Evolutionary conservation across 306 rosid species (phyloP), one percentile per base, ranked within the genome.

Genomic region (Inga oerstediana): DNA sequence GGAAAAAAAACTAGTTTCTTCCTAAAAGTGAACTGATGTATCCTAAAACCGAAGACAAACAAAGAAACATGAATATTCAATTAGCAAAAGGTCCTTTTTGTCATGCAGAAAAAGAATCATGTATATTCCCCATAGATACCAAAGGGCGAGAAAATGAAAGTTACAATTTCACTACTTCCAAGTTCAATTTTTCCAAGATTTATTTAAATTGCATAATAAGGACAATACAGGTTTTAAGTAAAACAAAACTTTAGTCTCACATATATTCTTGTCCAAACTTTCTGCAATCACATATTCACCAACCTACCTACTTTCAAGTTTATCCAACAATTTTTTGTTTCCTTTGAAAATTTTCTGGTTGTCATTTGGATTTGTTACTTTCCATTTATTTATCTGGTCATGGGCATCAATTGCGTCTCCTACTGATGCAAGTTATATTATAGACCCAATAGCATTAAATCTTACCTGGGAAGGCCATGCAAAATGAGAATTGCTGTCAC

Each of bases 401-500:
- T 24, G 20, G 51, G 56, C 56, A 20, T 70, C 24, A 20, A 41
- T 51, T 41, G 49, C n/a, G 2, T 11, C 34, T 2, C 52, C 75
- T 41, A 71, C 20, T 20, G 58, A 72, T 24, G 3, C 9, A 72
- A 72, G 35, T 72, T 72, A 34, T 46, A 12, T 72, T 70, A 10
- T 71, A 13, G 58, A 46, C 12, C 52, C 37, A 82, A 81, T 17
- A 58, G 41, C 79, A 49, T 13, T 17, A 39, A 52, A 61, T 85
- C 76, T 45, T 72, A 97, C 99, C 99, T 97, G 82, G 99, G 99
- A 77, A 97, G 97, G 65, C 99, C 99, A 75, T 89, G 91, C 85
- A 97, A 83, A 78, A 97, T 88, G 71, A 97, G 94, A 83, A 97
- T 97, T 78, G 99, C 99, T 2, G 99, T 97, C 77, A 97, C 99